Evolutionary conservation across 305 asterid genomes (phyloP).

Genomic region (Withania somnifera): DNA sequence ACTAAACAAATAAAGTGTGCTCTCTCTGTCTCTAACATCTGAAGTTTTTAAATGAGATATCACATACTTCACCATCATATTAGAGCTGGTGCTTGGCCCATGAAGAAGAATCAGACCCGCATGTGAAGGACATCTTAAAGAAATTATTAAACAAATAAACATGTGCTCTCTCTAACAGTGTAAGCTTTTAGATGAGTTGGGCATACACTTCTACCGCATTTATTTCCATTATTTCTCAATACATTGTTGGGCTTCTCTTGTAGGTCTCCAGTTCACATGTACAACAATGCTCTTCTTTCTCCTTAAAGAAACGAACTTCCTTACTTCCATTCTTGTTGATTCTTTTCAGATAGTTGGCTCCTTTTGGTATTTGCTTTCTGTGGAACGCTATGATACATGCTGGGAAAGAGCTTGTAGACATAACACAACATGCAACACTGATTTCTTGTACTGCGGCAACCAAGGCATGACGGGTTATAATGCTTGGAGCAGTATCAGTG

Average conservation of each 20-base stretch:
- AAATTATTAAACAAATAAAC: background rate
- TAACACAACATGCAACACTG: conserved; percentile 28
- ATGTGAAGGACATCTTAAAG: background rate
- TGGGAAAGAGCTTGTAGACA: conserved; percentile 79
- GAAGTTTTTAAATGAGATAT: background rate
- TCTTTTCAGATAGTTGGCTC: conserved; percentile 90
- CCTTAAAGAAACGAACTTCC: background rate
- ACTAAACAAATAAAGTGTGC: background rate
- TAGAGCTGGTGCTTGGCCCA: no score
- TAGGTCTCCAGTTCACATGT: background rate
- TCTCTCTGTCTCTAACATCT: background rate
- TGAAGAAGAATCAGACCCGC: background rate
- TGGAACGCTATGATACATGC: conserved; percentile 91
- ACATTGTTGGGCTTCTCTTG: background rate
- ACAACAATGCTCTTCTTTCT: background rate
- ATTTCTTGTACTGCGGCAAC: conserved; percentile 83
- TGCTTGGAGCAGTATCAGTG: conserved; percentile 55
- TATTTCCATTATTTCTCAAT: background rate
- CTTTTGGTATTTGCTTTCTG: conserved; percentile 89
- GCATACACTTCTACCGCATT: background rate
- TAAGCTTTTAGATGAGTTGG: background rate
- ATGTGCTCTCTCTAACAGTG: background rate
- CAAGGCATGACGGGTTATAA: conserved; percentile 34
- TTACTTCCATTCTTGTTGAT: conserved; percentile 3
- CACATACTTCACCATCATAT: background rate